Percentiles rank a stretch among this genome's conserved stretches.
These are phyloP conservation scores for Raphanus raphanistrum DNA, from an alignment of 345 rosid species.

Conservation along the genomic window DNA sequence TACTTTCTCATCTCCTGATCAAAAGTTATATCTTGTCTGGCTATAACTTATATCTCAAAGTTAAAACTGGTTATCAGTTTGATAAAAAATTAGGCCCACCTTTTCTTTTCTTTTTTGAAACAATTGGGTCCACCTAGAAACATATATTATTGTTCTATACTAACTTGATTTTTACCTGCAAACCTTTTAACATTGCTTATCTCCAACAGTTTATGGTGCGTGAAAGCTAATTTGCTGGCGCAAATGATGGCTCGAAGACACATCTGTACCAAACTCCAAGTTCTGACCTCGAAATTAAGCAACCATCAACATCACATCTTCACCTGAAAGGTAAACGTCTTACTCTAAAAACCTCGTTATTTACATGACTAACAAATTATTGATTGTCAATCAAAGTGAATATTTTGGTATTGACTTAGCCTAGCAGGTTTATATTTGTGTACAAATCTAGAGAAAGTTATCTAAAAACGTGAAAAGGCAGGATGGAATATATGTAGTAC, in stretches of 20 bases:
- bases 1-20: conserved; percentile 20
- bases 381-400: not conserved
- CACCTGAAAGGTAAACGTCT: not conserved
- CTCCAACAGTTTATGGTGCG: conserved; percentile 2
- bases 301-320: conserved; percentile 23
- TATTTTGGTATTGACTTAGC: not conserved
- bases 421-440: conserved; percentile 3
- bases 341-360: too few species aligned
- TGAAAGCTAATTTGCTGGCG: conserved; percentile 25
- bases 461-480: not conserved
- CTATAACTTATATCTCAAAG: not conserved
- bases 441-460: not conserved
- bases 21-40: conserved; percentile 11
- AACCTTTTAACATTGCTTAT: too few species aligned
- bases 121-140: conserved; percentile 15
- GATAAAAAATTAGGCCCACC: not conserved
- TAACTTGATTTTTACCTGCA: too few species aligned
- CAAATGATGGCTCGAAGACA: conserved; percentile 23
- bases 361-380: not conserved
- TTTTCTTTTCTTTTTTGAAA: too few species aligned
- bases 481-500: conserved; percentile 1
- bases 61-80: not conserved
- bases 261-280: conserved; percentile 23
- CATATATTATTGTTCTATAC: not conserved
- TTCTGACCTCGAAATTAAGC: conserved; percentile 15